A percentile compares a stretch with the other conserved stretches of the same genome.
These are phyloP conservation scores for Beta lomatogona DNA, from an alignment of 179 eudicot genomes.

Conservation along the genomic window DNA sequence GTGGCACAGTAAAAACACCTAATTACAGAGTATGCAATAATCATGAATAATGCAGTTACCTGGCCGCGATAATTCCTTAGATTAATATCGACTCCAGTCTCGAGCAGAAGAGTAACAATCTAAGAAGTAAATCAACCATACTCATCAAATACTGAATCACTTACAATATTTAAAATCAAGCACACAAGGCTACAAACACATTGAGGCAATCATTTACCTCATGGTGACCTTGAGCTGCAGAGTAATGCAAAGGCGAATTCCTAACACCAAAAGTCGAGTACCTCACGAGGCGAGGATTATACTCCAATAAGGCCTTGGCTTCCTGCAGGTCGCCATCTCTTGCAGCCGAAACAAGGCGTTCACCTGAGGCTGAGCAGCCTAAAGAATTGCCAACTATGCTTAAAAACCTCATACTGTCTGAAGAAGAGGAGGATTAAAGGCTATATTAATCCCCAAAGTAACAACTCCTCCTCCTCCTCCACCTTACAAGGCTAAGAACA, in stretches of 20 bases:
- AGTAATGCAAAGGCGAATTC: conserved; percentile 96
- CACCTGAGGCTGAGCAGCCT: conserved; percentile 95
- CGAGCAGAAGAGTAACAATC: conserved; percentile 86
- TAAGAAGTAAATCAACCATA: conserved; percentile 29
- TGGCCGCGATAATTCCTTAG: conserved; percentile 94
- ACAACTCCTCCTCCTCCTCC: conserved; percentile 1
- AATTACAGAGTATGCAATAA: not conserved
- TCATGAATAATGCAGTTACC: conserved; percentile 40
- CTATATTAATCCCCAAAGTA: conserved; percentile 11
- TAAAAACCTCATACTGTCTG: conserved; percentile 57
- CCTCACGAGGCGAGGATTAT: conserved; percentile 85
- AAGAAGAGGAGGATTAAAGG: conserved; percentile 10
- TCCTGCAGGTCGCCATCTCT: conserved; percentile 98
- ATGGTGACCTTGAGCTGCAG: conserved; percentile 99
- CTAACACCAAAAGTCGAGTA: conserved; percentile 94
- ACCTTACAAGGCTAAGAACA: conserved; percentile 10
- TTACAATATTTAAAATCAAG: not conserved
- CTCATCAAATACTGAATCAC: not conserved
- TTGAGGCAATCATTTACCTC: conserved; percentile 52
- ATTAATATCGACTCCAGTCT: conserved; percentile 92
- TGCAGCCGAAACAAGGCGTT: conserved; percentile 91
- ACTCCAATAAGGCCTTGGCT: conserved; percentile 87
- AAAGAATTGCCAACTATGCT: conserved; percentile 89
- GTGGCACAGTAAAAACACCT: not conserved
- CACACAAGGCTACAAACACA: not conserved